Conservation (phyloP, 345 rosid genomes). For the Toxicodendron radicans region DNA sequence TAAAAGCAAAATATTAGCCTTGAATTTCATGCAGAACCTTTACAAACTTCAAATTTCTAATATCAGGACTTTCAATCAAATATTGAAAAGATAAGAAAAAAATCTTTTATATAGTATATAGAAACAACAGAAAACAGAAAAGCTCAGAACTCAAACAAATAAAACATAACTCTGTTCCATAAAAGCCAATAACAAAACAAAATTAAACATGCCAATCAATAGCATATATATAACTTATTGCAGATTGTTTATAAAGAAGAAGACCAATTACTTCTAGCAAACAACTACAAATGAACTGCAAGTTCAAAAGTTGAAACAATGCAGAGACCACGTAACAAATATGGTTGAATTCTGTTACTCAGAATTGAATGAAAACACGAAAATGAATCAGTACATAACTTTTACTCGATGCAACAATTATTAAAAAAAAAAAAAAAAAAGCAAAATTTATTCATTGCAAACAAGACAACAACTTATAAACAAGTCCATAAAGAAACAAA, state of each 20-base stretch:
- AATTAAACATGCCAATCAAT: neutral
- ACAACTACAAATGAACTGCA: neutral
- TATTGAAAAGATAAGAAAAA: neutral
- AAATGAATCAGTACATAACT: neutral
- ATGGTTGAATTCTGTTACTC: neutral
- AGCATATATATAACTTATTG: neutral
- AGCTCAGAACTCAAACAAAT: neutral
- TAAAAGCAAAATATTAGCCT: neutral
- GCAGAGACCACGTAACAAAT: neutral
- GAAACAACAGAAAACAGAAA: neutral
- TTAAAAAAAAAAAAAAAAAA: neutral
- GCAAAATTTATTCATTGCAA: neutral
- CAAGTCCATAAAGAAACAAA: neutral
- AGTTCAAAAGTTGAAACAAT: neutral
- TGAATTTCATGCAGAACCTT: neutral
- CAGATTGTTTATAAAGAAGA: neutral
- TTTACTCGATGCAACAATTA: neutral
- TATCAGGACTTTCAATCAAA: neutral
- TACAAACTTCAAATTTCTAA: neutral
- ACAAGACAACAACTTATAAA: neutral
- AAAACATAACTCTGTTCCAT: neutral
- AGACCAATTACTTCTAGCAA: neutral
- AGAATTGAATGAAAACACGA: neutral
- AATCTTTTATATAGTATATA: neutral
- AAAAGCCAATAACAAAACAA: neutral